Conservation (phyloP, 768 basidiomycete genomes). For the Mycena galopus region DNA sequence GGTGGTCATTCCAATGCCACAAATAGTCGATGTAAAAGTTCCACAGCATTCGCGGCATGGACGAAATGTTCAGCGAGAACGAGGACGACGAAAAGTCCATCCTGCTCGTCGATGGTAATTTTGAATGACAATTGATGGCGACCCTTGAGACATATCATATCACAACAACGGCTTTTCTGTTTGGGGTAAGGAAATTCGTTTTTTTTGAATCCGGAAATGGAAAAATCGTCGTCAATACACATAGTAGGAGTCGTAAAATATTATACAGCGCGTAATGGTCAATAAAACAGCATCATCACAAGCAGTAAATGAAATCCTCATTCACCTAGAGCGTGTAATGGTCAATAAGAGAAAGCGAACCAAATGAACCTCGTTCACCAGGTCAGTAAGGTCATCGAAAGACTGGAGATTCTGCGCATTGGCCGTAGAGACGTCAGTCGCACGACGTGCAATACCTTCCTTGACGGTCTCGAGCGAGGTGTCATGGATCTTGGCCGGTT, state of each 20-base stretch:
- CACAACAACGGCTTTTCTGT: not conserved
- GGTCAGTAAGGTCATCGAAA: slow-evolving; percentile 56
- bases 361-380: no score
- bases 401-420: slow-evolving; percentile 47
- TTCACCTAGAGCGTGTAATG: no score
- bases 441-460: slow-evolving; percentile 23
- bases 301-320: slow-evolving; percentile 48
- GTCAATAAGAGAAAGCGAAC: no score
- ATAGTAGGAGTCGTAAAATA: not conserved
- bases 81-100: slow-evolving; percentile 46
- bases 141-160: not conserved
- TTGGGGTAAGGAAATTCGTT: no score
- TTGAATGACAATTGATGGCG: not conserved
- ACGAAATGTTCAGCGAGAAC: slow-evolving; percentile 43
- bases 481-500: slow-evolving; percentile 50
- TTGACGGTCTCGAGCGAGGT: slow-evolving; percentile 51
- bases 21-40: slow-evolving; percentile 71
- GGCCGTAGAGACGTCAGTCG: not conserved
- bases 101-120: not conserved
- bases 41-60: slow-evolving; percentile 66
- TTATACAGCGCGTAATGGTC: not conserved
- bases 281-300: slow-evolving; percentile 30
- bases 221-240: not conserved
- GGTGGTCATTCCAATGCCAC: slow-evolving; percentile 65
- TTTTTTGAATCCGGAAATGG: no score